phyloP scores from a whole-genome alignment of 2,329 filamentous ascomycete species.

The Colletotrichum endophyticum region DNA sequence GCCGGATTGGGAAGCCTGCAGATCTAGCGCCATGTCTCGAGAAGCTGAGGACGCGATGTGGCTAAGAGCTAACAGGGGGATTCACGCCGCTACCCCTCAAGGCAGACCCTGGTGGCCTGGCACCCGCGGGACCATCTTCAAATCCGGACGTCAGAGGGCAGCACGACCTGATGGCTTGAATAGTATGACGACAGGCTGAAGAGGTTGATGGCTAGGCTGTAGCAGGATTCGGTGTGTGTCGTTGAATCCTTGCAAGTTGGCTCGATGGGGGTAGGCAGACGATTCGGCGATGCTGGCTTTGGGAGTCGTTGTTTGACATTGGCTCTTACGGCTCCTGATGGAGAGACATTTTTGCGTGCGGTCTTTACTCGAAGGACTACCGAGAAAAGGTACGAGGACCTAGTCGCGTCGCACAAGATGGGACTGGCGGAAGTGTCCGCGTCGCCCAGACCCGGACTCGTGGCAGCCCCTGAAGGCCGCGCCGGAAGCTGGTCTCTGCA shows the following conservation, averaged over 20 bases:
- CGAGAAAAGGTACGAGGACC: not conserved
- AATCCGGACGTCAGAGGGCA: slow-evolving; percentile 7
- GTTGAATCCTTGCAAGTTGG: not conserved
- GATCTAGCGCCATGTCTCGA: not conserved
- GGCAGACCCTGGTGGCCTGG: not conserved
- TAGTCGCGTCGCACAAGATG: not conserved
- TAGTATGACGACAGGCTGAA: slow-evolving; percentile 1
- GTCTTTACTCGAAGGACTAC: not conserved
- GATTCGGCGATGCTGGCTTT: not conserved
- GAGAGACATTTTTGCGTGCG: not conserved
- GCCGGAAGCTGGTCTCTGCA: not conserved
- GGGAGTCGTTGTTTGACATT: not conserved
- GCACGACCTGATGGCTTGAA: not conserved
- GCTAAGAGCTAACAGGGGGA: slow-evolving; percentile 6
- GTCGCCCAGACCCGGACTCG: slow-evolving; percentile 5
- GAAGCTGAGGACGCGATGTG: not conserved
- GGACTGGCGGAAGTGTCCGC: slow-evolving; percentile 1
- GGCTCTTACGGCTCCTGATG: not conserved
- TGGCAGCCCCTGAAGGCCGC: slow-evolving; percentile 2
- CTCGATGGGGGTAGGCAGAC: not conserved
- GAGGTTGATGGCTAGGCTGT: not conserved
- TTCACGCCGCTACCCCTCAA: slow-evolving; percentile 8
- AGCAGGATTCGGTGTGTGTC: not conserved
- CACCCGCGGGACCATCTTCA: not conserved
- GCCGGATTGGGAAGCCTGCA: slow-evolving; percentile 15